Conservation (phyloP, 2,329 filamentous ascomycete genomes). For the Lasiodiplodia citricola region DNA sequence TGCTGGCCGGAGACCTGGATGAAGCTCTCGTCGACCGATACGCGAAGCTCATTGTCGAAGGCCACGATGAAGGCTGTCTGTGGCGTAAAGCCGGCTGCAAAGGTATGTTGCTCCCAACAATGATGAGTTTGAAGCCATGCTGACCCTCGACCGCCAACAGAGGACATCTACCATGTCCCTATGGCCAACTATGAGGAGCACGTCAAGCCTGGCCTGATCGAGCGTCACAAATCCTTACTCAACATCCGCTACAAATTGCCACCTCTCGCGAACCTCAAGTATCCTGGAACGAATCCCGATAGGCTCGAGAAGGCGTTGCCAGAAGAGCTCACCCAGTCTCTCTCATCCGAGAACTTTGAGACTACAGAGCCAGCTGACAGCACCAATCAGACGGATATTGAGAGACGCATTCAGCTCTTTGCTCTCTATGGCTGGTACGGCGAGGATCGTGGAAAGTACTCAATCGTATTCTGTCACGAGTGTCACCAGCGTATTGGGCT, state of each 20-base stretch:
- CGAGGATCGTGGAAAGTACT: slow-evolving; percentile 66
- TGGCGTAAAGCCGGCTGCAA: slow-evolving; percentile 91
- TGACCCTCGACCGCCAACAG: slow-evolving; percentile 39
- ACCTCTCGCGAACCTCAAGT: slow-evolving; percentile 6
- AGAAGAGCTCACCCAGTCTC: slow-evolving; percentile 17
- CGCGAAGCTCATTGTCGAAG: slow-evolving; percentile 70
- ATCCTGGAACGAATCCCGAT: slow-evolving; percentile 9
- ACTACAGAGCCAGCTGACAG: background rate
- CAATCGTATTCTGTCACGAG: slow-evolving; percentile 79
- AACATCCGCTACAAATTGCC: slow-evolving; percentile 24
- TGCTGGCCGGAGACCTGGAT: slow-evolving; percentile 66
- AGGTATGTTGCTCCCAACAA: slow-evolving; percentile 51
- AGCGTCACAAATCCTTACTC: slow-evolving; percentile 23
- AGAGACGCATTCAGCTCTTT: slow-evolving; percentile 30
- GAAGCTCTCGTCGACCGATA: slow-evolving; percentile 78
- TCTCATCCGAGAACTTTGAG: slow-evolving; percentile 17
- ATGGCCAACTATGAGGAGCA: slow-evolving; percentile 33
- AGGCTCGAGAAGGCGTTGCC: slow-evolving; percentile 18
- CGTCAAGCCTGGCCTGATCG: slow-evolving; percentile 24
- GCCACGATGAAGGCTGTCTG: slow-evolving; percentile 80
- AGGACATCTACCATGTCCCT: slow-evolving; percentile 67
- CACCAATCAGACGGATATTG: slow-evolving; percentile 12
- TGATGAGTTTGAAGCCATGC: background rate
- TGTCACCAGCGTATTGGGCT: slow-evolving; percentile 88
- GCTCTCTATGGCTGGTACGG: slow-evolving; percentile 57